A percentile compares a stretch with the other conserved stretches of the same genome.
Conservation (phyloP, 2,329 filamentous ascomycete species). For the Chalaropsis ovoidea region DNA sequence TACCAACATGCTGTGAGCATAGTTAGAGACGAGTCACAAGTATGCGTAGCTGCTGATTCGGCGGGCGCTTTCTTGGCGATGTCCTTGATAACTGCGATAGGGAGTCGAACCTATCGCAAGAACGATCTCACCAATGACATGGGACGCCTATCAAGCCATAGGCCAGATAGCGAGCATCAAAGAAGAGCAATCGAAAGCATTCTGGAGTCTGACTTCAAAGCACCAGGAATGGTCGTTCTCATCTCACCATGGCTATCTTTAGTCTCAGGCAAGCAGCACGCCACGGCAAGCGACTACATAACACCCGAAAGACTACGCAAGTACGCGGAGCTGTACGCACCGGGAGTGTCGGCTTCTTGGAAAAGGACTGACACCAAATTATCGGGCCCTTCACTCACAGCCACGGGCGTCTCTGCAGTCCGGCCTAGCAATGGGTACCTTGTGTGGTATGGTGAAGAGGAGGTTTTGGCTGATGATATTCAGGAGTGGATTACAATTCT, state of each 20-base stretch:
- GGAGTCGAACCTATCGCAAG: slow-evolving; percentile 15
- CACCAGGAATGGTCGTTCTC: slow-evolving; percentile 50
- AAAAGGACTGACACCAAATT: background rate
- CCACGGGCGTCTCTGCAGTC: slow-evolving; percentile 8
- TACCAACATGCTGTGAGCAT: slow-evolving; percentile 59
- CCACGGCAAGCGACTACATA: slow-evolving; percentile 66
- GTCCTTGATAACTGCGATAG: slow-evolving; percentile 46
- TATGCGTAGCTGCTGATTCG: slow-evolving; percentile 69
- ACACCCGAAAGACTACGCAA: slow-evolving; percentile 54
- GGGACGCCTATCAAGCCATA: background rate
- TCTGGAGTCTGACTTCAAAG: slow-evolving; percentile 22
- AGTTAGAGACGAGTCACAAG: slow-evolving; percentile 46
- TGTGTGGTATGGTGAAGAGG: slow-evolving; percentile 63
- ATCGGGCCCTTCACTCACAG: background rate
- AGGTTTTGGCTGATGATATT: slow-evolving; percentile 66
- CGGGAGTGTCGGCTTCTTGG: slow-evolving; percentile 28
- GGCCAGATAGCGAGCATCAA: background rate
- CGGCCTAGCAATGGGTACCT: slow-evolving; percentile 54
- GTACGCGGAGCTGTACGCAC: slow-evolving; percentile 58
- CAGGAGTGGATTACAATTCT: slow-evolving; percentile 40
- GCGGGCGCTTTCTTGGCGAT: slow-evolving; percentile 66
- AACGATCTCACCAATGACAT: slow-evolving; percentile 16
- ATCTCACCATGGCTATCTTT: slow-evolving; percentile 77
- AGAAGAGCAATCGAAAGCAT: slow-evolving; percentile 17
- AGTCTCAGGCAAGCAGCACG: slow-evolving; percentile 54